Evolutionary conservation across 192 early-diverging fungal genomes (phyloP).

Genomic region (Entomortierella chlamydospora): DNA sequence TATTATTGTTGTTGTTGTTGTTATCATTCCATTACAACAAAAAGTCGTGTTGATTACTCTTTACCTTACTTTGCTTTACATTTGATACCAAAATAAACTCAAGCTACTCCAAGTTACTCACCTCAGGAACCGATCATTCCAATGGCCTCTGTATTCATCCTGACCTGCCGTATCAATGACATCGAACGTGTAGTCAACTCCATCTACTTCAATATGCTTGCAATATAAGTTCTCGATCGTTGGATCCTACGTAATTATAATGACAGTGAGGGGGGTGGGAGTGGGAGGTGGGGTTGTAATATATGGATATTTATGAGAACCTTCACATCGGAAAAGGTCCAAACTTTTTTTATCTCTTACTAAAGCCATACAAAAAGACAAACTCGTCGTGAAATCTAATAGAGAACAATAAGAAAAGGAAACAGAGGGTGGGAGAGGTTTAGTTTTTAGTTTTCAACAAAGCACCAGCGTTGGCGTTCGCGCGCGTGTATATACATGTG

Average conservation of each 20-base stretch:
- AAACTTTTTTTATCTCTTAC: no score
- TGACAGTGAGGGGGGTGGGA: no score
- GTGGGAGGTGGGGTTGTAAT: no score
- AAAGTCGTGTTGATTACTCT: no score
- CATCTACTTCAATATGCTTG: constrained; percentile 80
- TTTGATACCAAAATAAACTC: background rate
- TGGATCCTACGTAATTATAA: constrained; percentile 41
- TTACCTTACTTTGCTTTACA: background rate
- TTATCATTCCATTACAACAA: no score
- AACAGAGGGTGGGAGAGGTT: no score
- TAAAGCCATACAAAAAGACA: no score
- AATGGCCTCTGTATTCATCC: constrained; percentile 74
- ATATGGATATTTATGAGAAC: no score
- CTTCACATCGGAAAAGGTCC: no score
- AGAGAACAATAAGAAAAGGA: background rate
- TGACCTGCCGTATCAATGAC: constrained; percentile 88
- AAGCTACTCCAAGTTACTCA: constrained; percentile 4
- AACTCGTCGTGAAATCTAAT: constrained; percentile 20
- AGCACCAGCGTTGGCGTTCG: no score
- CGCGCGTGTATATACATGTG: no score
- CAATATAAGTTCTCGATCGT: constrained; percentile 70
- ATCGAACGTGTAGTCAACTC: constrained; percentile 75
- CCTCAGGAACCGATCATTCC: constrained; percentile 49
- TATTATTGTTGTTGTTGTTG: background rate
- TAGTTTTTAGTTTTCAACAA: no score